Conservation (phyloP, 345 rosid species). For the Populus pruinosa region DNA sequence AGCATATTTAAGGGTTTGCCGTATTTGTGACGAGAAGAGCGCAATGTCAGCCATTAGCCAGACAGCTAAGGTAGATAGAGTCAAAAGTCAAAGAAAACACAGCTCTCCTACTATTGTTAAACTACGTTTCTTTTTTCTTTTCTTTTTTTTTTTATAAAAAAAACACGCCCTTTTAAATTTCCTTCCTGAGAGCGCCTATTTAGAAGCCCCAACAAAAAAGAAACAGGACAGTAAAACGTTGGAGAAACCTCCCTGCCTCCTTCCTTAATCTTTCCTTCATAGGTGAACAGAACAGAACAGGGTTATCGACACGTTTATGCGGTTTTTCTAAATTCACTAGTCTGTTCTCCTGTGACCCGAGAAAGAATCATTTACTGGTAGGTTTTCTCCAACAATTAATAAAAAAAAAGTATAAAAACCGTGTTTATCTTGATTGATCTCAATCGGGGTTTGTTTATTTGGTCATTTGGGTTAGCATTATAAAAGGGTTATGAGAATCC, state of each 20-base stretch:
- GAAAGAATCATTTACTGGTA: neutral
- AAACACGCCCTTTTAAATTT: neutral
- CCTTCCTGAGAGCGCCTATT: neutral
- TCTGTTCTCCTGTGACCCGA: neutral
- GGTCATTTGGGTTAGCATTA: neutral
- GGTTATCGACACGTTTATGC: neutral
- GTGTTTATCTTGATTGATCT: neutral
- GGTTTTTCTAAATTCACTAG: neutral
- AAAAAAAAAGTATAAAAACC: neutral
- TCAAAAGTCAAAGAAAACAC: no score
- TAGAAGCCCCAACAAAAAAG: neutral
- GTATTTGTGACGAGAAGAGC: no score
- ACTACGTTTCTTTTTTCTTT: no score
- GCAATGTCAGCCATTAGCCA: no score
- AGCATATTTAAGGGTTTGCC: no score
- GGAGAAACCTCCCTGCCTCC: neutral
- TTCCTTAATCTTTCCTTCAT: no score
- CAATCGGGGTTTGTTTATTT: neutral
- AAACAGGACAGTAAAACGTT: neutral
- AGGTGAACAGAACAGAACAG: neutral
- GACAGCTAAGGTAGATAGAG: no score
- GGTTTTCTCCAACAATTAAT: constrained; percentile 1
- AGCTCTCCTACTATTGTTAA: no score
- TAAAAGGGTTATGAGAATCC: neutral
- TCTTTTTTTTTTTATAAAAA: no score